Conservation (phyloP, 1,139 yeast genomes). For the Yamadazyma aaseri region DNA sequence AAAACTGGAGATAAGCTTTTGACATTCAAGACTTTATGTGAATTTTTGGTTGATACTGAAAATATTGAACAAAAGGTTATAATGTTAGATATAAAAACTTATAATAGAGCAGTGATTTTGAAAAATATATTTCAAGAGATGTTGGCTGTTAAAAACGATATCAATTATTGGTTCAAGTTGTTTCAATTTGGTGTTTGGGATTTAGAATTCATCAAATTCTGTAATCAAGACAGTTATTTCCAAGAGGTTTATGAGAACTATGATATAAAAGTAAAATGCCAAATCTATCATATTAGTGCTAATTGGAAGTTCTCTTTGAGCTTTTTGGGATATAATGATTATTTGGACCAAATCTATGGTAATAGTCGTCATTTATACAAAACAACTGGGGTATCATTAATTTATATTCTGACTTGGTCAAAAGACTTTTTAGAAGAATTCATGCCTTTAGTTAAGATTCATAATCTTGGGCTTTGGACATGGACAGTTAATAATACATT, state of each 20-base stretch:
- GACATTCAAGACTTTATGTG: conserved; percentile 56
- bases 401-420: conserved; percentile 43
- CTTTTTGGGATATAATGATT: conserved; percentile 38
- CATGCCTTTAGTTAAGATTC: conserved; percentile 36
- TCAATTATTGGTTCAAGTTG: conserved; percentile 64
- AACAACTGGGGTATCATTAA: conserved; percentile 38
- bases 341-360: conserved; percentile 25
- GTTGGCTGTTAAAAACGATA: conserved; percentile 45
- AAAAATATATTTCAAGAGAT: conserved; percentile 52
- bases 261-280: conserved; percentile 24
- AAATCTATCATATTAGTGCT: conserved; percentile 36
- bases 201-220: conserved; percentile 57
- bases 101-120: conserved; percentile 61
- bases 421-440: conserved; percentile 33
- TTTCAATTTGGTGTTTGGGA: conserved; percentile 85
- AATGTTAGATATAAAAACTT: conserved; percentile 81
- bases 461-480: conserved; percentile 57
- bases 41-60: conserved; percentile 52
- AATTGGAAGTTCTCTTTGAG: conserved; percentile 35
- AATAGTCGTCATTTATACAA: conserved; percentile 26
- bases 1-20: conserved; percentile 60
- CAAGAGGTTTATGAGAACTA: conserved; percentile 22
- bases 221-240: conserved; percentile 41
- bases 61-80: conserved; percentile 29
- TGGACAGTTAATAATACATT: conserved; percentile 76